These are phyloP conservation scores for Colletotrichum sp. DNA, from an alignment of 2,329 filamentous ascomycete genomes.

Conservation along the genomic window DNA sequence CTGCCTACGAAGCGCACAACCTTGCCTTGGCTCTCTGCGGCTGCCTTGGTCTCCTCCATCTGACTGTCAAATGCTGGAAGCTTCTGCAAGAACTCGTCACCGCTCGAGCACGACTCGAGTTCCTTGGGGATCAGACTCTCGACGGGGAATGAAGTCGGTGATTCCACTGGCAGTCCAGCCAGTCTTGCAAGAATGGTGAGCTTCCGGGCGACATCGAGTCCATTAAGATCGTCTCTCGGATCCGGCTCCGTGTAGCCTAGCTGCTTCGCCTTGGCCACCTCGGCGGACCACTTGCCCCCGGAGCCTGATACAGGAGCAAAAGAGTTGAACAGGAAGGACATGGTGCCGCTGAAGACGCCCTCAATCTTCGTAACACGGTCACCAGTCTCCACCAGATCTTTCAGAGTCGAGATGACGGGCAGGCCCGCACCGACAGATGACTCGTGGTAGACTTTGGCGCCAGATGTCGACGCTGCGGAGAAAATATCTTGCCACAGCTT, in stretches of 20 bases:
- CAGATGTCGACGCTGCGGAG: conserved; percentile 68
- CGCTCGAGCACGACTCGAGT: conserved; percentile 76
- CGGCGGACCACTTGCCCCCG: conserved; percentile 86
- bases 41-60: conserved; percentile 88
- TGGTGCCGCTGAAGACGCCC: conserved; percentile 96
- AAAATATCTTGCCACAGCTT: conserved; percentile 90
- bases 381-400: conserved; percentile 92
- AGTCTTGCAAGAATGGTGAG: conserved; percentile 92
- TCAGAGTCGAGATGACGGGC: conserved; percentile 90
- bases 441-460: conserved; percentile 92
- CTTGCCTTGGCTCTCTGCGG: conserved; percentile 86
- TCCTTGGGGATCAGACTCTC: conserved; percentile 91
- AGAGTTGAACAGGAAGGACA: conserved; percentile 98
- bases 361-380: conserved; percentile 92
- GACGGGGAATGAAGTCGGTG: conserved; percentile 88
- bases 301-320: conserved; percentile 82
- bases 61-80: conserved; percentile 84
- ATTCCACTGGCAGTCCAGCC: conserved; percentile 80
- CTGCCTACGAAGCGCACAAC: conserved; percentile 94
- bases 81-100: conserved; percentile 84
- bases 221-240: conserved; percentile 85
- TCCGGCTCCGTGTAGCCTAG: conserved; percentile 93
- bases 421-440: conserved; percentile 92
- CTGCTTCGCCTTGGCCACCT: conserved; percentile 91
- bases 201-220: conserved; percentile 91